phyloP scores from a whole-genome alignment of 2,329 filamentous ascomycete species.

The Escovopsis weberi region DNA sequence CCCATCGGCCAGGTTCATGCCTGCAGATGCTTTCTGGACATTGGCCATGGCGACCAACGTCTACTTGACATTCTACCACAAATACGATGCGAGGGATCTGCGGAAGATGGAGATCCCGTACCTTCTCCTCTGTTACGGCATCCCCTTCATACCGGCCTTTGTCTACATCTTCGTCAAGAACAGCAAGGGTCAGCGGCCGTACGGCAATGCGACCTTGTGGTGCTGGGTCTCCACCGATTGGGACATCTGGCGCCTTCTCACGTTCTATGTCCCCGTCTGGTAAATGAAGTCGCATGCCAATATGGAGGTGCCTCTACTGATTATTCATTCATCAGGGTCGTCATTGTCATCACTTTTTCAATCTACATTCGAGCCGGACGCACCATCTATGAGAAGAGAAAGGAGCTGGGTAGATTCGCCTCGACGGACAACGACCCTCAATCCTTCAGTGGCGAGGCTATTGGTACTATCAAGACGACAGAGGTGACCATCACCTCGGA shows the following conservation, averaged over 20 bases:
- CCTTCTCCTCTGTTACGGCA: constrained; percentile 53
- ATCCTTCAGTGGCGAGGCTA: constrained; percentile 27
- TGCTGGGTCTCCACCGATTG: constrained; percentile 60
- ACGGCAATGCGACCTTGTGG: constrained; percentile 66
- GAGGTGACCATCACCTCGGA: constrained; percentile 51
- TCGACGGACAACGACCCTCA: constrained; percentile 29
- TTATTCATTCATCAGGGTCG: constrained; percentile 29
- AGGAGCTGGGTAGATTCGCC: constrained; percentile 42
- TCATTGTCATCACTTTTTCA: constrained; percentile 44
- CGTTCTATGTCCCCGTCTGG: constrained; percentile 64
- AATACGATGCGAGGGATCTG: constrained; percentile 50
- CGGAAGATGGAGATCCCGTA: constrained; percentile 59
- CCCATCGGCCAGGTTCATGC: constrained; percentile 52
- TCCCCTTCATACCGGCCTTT: constrained; percentile 56
- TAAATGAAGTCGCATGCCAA: constrained; percentile 18
- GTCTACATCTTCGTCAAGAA: constrained; percentile 50
- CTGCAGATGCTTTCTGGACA: constrained; percentile 62
- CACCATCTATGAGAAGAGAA: constrained; percentile 53
- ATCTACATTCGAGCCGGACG: constrained; percentile 54
- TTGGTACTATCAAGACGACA: constrained; percentile 40
- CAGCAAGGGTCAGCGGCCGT: constrained; percentile 39
- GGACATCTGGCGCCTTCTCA: constrained; percentile 57
- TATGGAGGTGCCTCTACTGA: neutral
- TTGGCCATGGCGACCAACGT: constrained; percentile 76
- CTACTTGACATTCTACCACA: constrained; percentile 65